Percentiles rank a stretch among this genome's conserved stretches.
phyloP scores from a whole-genome alignment of 1,284 basidiomycete genomes.

The Marasmius fiardii region DNA sequence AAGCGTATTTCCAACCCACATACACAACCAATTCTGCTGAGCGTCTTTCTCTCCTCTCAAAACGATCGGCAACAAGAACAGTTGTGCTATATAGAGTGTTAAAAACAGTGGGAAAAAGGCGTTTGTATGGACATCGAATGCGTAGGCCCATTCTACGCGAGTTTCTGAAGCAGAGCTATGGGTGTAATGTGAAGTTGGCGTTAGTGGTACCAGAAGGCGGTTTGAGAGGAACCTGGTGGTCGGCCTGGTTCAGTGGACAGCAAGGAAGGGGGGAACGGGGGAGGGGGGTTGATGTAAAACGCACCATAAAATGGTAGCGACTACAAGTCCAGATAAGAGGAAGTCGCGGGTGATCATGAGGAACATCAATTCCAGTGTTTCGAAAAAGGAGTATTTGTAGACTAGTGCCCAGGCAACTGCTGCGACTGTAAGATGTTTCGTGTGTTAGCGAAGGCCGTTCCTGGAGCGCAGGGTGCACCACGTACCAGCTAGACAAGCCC shows the following conservation, averaged over 20 bases:
- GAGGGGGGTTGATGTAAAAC: slow-evolving; percentile 18
- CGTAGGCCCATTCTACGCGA: slow-evolving; percentile 86
- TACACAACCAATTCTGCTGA: slow-evolving; percentile 79
- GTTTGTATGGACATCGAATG: slow-evolving; percentile 94
- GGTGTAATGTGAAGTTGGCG: slow-evolving; percentile 70
- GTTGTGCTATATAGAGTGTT: slow-evolving; percentile 81
- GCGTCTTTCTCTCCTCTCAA: slow-evolving; percentile 41
- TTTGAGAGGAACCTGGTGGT: slow-evolving; percentile 66
- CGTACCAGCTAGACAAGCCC: slow-evolving; percentile 72
- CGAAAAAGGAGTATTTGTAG: slow-evolving; percentile 61
- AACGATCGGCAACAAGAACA: slow-evolving; percentile 81
- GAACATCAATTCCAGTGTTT: slow-evolving; percentile 62
- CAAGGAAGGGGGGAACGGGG: neutral
- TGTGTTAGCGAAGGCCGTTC: neutral
- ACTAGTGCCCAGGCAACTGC: slow-evolving; percentile 84
- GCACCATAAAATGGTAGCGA: slow-evolving; percentile 80
- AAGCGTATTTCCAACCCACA: slow-evolving; percentile 91
- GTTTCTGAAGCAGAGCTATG: slow-evolving; percentile 52
- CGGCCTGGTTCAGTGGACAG: slow-evolving; percentile 5
- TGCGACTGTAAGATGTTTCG: slow-evolving; percentile 45
- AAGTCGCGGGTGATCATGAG: slow-evolving; percentile 89
- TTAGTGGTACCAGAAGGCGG: slow-evolving; percentile 51
- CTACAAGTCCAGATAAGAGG: slow-evolving; percentile 68
- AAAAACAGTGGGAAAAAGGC: slow-evolving; percentile 92
- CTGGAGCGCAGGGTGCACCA: slow-evolving; percentile 8